Evolutionary conservation across 1,284 basidiomycete genomes (phyloP), one percentile per base, ranked within the genome.

Genomic region (Takashimella tepidaria): DNA sequence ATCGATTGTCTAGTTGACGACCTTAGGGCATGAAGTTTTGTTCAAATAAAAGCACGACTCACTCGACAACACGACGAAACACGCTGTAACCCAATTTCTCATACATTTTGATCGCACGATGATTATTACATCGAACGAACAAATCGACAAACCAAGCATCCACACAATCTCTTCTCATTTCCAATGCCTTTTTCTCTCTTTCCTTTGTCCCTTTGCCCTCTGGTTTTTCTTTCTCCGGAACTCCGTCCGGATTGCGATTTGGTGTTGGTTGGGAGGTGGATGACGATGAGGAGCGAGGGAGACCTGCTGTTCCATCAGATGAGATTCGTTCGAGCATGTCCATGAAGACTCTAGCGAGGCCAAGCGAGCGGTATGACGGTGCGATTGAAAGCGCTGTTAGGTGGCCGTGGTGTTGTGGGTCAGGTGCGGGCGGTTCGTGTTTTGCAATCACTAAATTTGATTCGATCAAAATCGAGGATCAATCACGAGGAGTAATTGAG

Each of bases 111-210:
- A 70, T 69, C 46, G 75, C 75, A 41, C 73, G 59, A 16, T 52
- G 51, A 55, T 77, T 77, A 56, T 73, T 76, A 57, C 73, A 75
- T 45, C 75, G 53, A 41, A 77, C 75, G 45, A 77, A 77, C 19
- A 77, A 60, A 53, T 77, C 75, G 44, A 76, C 67, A 53, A 77
- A 77, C 63, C 62, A 77, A 20, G 73, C 69, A 56, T 75, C 65
- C 20, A 71, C 69, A 12, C 63, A 65, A 50, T 75, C 71, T 40
- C 52, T 43, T 23, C 45, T 53, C 12, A n/a, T 27, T n/a, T n/a
- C n/a, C n/a, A n/a, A n/a, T n/a, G n/a, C n/a, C 21, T 24, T 24
- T 16, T 23, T 42, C 6, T 31, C 27, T 1, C 6, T 19, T 43
- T 51, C 54, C 21, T 25, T 21, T 37, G 10, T 25, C 20, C 10